Evolutionary conservation across 495 filamentous ascomycete genomes (phyloP).

Genomic region (Copromyces sp.): DNA sequence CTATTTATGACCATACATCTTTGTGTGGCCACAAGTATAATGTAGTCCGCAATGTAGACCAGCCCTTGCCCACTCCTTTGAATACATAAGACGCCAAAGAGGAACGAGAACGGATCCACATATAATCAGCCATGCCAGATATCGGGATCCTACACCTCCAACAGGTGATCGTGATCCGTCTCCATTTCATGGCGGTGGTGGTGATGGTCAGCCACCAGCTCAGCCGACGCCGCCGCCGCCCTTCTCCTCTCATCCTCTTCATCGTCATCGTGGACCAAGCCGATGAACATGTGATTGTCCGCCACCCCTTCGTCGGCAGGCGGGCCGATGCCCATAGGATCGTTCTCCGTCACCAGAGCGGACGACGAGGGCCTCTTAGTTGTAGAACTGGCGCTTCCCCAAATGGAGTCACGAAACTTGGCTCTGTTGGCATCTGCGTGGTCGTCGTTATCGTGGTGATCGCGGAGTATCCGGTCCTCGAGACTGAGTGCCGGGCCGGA

Average conservation of each 20-base stretch:
- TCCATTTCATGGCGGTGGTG: constrained; percentile 28
- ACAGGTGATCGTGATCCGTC: neutral
- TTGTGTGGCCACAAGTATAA: neutral
- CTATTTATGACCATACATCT: neutral
- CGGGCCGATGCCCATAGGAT: constrained; percentile 21
- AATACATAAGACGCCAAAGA: neutral
- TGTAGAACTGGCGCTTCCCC: constrained; percentile 25
- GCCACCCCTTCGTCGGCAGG: constrained; percentile 32
- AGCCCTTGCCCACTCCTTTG: neutral
- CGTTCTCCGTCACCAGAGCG: constrained; percentile 10
- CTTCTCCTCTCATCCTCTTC: constrained; percentile 26
- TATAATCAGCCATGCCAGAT: neutral
- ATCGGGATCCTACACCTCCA: neutral
- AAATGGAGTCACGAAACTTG: constrained; percentile 30
- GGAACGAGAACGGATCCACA: neutral
- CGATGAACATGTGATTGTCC: constrained; percentile 43
- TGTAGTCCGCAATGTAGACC: neutral
- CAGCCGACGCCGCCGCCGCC: constrained; percentile 1
- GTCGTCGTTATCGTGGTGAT: constrained; percentile 22
- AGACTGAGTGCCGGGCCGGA: constrained; percentile 25
- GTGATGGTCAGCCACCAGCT: constrained; percentile 29
- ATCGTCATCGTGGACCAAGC: constrained; percentile 41
- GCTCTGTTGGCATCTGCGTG: constrained; percentile 20
- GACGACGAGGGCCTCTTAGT: neutral
- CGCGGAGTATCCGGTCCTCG: constrained; percentile 32